Evolutionary conservation across 371 early-diverging fungal genomes (phyloP), one percentile per base, ranked within the genome.

Genomic region (Amoeboaphelidium protococcarum): DNA sequence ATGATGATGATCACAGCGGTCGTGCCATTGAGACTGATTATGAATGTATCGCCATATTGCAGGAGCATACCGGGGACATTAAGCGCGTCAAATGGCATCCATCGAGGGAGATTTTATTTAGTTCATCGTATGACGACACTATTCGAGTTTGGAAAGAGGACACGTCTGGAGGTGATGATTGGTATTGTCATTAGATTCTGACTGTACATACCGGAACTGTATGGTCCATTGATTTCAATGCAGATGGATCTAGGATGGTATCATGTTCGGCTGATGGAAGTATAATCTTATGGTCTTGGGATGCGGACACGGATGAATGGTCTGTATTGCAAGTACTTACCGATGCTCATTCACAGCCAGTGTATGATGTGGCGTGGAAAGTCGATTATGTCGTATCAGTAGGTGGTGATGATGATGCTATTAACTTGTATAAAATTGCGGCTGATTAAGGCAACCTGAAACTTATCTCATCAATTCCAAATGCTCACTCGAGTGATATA

Each of bases 41-140:
- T 56, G 90, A 92, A 57, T 90, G 90, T 58, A 57, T 89, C 24
- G 75, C 79, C 49, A 90, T 95, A 16, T 63, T 91, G 40, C 87
- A 87, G 58, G 92, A 95, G 56, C 96, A 95, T 58, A 69, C 75
- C 6, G 89, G 91, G 61, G 96, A 95, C 58, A 91, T 92, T 41
- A 95, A 95, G 56, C 76, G 74, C 74, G 79, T 92, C 0, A 58
- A 61, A 40, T 95, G 89, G 88, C 87, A 89, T 59, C 91, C 92
- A 2, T 61, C 52, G 2, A 60, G 78, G 56, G 69, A 67, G 56
- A 48, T 45, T 22, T 37, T 25, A 20, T 20, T 21, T 47, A 23
- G 47, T 44, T 47, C 40, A 41, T 80, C 81, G 53, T 92, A 95
- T 55, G 96, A 95, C 51, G 86, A 92, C 57, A 84, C 86, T 1